Evolutionary conservation across 768 basidiomycete species (phyloP), one percentile per base, ranked within the genome.

Genomic region (Trametes cingulata): DNA sequence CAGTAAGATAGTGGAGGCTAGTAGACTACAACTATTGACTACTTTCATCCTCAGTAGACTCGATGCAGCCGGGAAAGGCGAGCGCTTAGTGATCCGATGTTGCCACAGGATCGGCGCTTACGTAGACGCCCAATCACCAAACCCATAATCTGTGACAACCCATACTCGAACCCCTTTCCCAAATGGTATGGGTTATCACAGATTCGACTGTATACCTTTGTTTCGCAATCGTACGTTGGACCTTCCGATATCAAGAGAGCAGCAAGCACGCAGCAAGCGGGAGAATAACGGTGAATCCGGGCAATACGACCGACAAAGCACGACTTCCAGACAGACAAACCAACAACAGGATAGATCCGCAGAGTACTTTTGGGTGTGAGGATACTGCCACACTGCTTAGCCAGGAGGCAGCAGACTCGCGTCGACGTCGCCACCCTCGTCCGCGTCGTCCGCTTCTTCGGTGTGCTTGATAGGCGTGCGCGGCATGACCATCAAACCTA

Each of bases 401-500:
- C 97, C 97, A 19, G 96, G 97, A 59, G 97, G 97, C 3, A 99
- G 86, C 41, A 97, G 78, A 67, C 89, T 94, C 6, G 93, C 88
- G 71, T 99, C 97, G 42, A 99, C 82, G n/a, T 76, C 75, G 45
- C 79, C 86, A 22, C 69, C 73, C 47, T 81, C 85, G 22, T 81
- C 83, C 24, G 76, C 74, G 4, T 71, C 72, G 6, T 68, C 88
- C 14, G 85, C 85, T 6, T 86, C 85, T 6, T 86, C 85, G 1
- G 74, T 68, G 24, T 78, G 73, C 53, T 80, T 77, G 68, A 98
- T 90, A 2, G 96, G 95, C 6, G 97, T 97, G 61, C 97, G 85
- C 4, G 97, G 97, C 91, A 99, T 97, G 6, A 92, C 95, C 96
- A 99, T 99, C 39, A 92, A 77, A 70, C 95, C 95, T 96, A 62